These are phyloP conservation scores for Lachancea nothofagi DNA, from an alignment of 805 yeast genomes.

Conservation along the genomic window DNA sequence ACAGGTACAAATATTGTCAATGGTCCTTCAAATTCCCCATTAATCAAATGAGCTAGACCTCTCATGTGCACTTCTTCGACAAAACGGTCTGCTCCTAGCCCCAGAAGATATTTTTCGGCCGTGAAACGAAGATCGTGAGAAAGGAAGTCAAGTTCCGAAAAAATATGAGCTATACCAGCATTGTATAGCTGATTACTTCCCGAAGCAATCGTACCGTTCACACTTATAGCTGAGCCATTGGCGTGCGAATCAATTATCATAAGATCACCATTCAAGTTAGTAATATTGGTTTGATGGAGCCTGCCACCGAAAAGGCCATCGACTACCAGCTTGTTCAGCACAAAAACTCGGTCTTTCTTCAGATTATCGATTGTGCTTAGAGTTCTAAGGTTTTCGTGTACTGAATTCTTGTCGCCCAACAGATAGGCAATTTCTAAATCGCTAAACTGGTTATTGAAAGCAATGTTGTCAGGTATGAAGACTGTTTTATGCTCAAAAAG, in stretches of 20 bases:
- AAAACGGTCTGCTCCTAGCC: conserved; percentile 53
- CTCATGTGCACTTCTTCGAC: conserved; percentile 68
- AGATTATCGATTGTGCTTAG: conserved; percentile 12
- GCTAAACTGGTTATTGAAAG: conserved; percentile 31
- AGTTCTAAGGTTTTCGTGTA: conserved; percentile 7
- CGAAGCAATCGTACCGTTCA: conserved; percentile 31
- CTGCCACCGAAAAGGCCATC: conserved; percentile 45
- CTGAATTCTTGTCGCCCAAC: neutral
- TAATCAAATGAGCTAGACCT: conserved; percentile 49
- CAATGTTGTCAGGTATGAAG: conserved; percentile 42
- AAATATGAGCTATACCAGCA: conserved; percentile 48
- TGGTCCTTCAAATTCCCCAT: conserved; percentile 44
- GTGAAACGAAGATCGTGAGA: conserved; percentile 37
- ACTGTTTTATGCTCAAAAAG: conserved; percentile 37
- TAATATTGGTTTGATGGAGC: conserved; percentile 14
- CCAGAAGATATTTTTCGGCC: conserved; percentile 53
- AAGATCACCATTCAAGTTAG: conserved; percentile 27
- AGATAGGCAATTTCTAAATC: conserved; percentile 45
- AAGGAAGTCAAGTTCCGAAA: conserved; percentile 31
- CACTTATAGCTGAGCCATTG: conserved; percentile 33
- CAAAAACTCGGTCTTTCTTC: conserved; percentile 11
- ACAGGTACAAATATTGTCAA: conserved; percentile 54
- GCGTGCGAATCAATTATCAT: conserved; percentile 20
- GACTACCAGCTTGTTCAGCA: conserved; percentile 34
- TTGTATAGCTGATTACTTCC: conserved; percentile 39